phyloP scores from a whole-genome alignment of 805 yeast genomes.

The Yamadazyma paraphyllophila region DNA sequence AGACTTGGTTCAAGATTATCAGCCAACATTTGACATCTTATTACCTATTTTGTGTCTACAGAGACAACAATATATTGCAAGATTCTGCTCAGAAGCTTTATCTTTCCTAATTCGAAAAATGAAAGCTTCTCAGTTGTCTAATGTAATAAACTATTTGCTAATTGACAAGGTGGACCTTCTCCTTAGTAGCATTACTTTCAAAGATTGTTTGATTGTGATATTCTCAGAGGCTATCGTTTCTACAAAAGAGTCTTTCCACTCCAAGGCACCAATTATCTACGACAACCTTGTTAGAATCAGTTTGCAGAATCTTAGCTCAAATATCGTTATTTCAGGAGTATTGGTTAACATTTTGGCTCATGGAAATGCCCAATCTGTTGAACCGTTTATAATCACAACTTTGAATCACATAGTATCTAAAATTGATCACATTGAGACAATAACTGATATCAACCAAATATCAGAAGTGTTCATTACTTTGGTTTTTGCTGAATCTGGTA shows the following conservation, averaged over 20 bases:
- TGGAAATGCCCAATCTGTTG: slow-evolving; percentile 33
- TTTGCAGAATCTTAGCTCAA: slow-evolving; percentile 1
- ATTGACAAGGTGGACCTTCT: slow-evolving; percentile 28
- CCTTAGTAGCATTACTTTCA: slow-evolving; percentile 46
- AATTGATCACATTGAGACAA: not conserved
- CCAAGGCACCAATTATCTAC: slow-evolving; percentile 58
- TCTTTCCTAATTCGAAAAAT: slow-evolving; percentile 79
- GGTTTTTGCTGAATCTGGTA: slow-evolving; percentile 70
- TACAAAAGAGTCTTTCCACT: slow-evolving; percentile 70
- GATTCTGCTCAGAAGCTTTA: slow-evolving; percentile 88
- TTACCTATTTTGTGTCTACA: slow-evolving; percentile 60
- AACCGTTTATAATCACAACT: slow-evolving; percentile 7
- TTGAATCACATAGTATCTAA: not conserved
- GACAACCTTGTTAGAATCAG: slow-evolving; percentile 38
- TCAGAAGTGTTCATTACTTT: slow-evolving; percentile 46
- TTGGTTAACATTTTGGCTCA: slow-evolving; percentile 52
- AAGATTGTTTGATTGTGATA: slow-evolving; percentile 56
- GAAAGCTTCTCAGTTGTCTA: slow-evolving; percentile 42
- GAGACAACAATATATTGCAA: slow-evolving; percentile 61
- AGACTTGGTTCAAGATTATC: slow-evolving; percentile 54
- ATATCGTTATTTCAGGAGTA: slow-evolving; percentile 56
- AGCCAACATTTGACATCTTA: slow-evolving; percentile 65
- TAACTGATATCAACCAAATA: slow-evolving; percentile 13
- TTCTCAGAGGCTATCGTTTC: slow-evolving; percentile 74
- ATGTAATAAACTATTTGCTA: slow-evolving; percentile 46